Evolutionary conservation across 345 rosid genomes (phyloP), one percentile per base, ranked within the genome.

Genomic region (Kernera saxatilis): DNA sequence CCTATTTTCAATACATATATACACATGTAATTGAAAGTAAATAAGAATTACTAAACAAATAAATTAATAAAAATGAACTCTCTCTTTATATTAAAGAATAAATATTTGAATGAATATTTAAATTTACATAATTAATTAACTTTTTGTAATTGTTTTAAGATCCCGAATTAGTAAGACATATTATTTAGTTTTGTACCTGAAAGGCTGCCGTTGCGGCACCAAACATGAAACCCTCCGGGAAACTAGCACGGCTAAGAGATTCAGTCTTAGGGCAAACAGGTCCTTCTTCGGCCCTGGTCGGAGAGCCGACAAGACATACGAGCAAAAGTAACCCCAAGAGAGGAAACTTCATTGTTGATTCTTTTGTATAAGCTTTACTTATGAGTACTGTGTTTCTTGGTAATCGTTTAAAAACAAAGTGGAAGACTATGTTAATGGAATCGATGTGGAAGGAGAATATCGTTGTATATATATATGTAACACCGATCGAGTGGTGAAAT

Each of bases 181-280:
- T 33, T 59, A 7, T 29, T 39, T 60, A 21, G 32, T 33, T 0
- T 10, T 13, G 53, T 32, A 71, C 79, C 78, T 79, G 83, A 56
- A 67, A 79, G 39, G 83, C 68, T 26, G 80, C 73, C 7, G 80
- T 68, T 41, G 83, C 72, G 8, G 83, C 64, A 40, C 83, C 83
- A 39, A 80, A 72, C 26, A 73, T 37, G 46, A 76, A 80, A 2
- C 72, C 83, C n/a, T 70, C 58, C 1, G 78, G 80, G 37, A 80
- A 80, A 69, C 69, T 72, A 25, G 68, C 77, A 21, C 80, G 83
- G 69, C 55, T 69, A 17, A 76, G 72, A 36, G 61, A 30, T 3
- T 74, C 78, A 2, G 78, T 67, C 49, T 67, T 50, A 2, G 78
- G 78, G 68, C 73, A 74, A 37, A 74, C 46, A 49, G 78, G 78